Evolutionary conservation across 495 filamentous ascomycete genomes (phyloP), one percentile per base, ranked within the genome.

Genomic region (Talaromyces wortmannii): DNA sequence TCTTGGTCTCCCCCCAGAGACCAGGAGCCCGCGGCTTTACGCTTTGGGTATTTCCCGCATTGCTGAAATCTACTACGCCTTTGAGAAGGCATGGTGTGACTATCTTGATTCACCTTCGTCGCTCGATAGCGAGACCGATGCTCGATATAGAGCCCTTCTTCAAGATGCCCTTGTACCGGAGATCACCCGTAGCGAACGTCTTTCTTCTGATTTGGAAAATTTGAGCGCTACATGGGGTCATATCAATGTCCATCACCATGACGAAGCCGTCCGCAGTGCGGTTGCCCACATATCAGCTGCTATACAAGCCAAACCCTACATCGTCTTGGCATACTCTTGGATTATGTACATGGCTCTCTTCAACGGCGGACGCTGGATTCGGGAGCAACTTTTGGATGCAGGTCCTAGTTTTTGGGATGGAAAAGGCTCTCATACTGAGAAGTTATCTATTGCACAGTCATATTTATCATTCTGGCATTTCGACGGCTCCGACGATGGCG

Each of bases 321-420:
- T 77, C 0, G 63, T 83, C 0, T 54, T 85, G 13, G 78, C 82
- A 0, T 83, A 83, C 59, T 70, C 75, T 2, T 84, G 81, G 80
- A 74, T 81, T 23, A 69, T 83, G 51, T 84, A 84, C 59, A 78
- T 83, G 71, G 82, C 82, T 5, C 61, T 84, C 0, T 80, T 85
- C 54, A 74, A 73, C 31, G 82, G 82, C 10, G 82, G 82, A 5
- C 66, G 81, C 4, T 78, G 72, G 62, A 75, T 85, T 18, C 71
- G 79, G 13, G 60, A 61, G 0, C 64, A 74, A 31, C 61, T 85
- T 1, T 49, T 63, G 32, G 61, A 63, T 13, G 78, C 73, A 8
- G 73, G 75, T 8, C 31, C 60, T 0, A 64, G 64, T 7, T 82
- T 81, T 31, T 82, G 76, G 79, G 44, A 42, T 15, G 47, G 31